Base-by-base conservation (phyloP, 2,329 filamentous ascomycete species). In the Neonectria coccinea region DNA sequence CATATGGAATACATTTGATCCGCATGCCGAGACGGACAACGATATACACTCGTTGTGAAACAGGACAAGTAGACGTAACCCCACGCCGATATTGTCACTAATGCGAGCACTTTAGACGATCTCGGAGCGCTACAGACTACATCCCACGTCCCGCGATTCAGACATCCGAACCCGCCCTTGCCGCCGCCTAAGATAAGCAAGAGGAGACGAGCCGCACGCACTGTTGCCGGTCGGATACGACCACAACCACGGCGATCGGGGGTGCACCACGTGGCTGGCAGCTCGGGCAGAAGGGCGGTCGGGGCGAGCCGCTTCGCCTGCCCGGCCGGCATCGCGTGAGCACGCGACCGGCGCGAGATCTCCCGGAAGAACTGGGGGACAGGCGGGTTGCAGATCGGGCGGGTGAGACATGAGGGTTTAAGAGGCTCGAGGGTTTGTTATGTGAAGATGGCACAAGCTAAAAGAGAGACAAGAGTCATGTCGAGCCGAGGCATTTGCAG, bases 301-400 rank as follows among this genome's bases (percentile, higher is more conserved):
- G 79, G 25, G 84, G 83, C 14, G 85, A 88, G 71, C 85, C 85
- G 1, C 88, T 82, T 25, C 64, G 84, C 86, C 73, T 82, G 85
- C 64, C 77, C 81, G 0, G 79, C 79, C 2, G 85, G 84, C 1
- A 77, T 86, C 56, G 77, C 80, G 4, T 25, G 25, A 25, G 25
- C 25, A 25, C 25, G 25, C 25, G 25, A 25, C 25, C 1, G 83
- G 0, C 72, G 76, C n/a, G 76, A 78, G 63, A 75, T 82, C 8
- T 81, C 75, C 63, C 70, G 74, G 10, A 75, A 79, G 63, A 84
- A 84, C 71, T 84, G 83, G 82, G 82, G 82, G 82, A 1, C 3
- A 20, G 76, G 79, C 25, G 5, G 79, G 0, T 59, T 83, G 59
- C 72, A 72, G 59, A 69, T 78, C n/a, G 76, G 76, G 83, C 76